phyloP scores from a whole-genome alignment of 2,329 filamentous ascomycete species.

The Drechslerella dactyloides region DNA sequence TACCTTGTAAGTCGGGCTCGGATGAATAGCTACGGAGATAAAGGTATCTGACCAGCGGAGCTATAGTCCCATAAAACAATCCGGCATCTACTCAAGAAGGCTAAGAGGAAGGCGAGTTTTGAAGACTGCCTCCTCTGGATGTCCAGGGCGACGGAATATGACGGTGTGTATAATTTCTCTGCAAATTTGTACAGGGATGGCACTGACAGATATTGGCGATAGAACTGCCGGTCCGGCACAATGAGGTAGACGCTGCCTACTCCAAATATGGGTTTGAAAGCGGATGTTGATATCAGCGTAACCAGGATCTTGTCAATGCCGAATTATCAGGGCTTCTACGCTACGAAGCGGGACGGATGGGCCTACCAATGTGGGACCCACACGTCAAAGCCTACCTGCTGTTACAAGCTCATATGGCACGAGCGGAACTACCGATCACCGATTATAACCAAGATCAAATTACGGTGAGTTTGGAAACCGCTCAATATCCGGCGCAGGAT shows the following conservation, averaged over 20 bases:
- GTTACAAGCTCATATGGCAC: conserved; percentile 91
- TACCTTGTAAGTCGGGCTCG: conserved; percentile 66
- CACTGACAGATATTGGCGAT: conserved; percentile 27
- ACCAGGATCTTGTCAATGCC: conserved; percentile 82
- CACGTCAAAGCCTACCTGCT: conserved; percentile 96
- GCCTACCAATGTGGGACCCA: conserved; percentile 94
- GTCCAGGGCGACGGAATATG: conserved; percentile 90
- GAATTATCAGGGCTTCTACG: conserved; percentile 84
- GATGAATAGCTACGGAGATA: not conserved
- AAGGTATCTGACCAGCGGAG: conserved; percentile 50
- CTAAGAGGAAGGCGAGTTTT: conserved; percentile 77
- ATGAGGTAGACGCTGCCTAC: conserved; percentile 65
- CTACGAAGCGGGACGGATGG: conserved; percentile 68
- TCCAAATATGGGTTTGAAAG: not conserved
- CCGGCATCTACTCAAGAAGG: conserved; percentile 77
- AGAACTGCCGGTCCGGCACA: conserved; percentile 95
- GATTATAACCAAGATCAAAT: conserved; percentile 96
- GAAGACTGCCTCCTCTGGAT: conserved; percentile 88
- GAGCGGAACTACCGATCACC: conserved; percentile 88
- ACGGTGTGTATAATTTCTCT: conserved; percentile 59
- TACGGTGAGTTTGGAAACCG: conserved; percentile 56
- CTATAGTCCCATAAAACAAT: conserved; percentile 82
- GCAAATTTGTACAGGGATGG: not conserved
- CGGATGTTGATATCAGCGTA: not conserved
- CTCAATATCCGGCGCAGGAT: not conserved